Evolutionary conservation across 139 green algal genomes (phyloP).

Genomic region (Pleodorina starrii): DNA sequence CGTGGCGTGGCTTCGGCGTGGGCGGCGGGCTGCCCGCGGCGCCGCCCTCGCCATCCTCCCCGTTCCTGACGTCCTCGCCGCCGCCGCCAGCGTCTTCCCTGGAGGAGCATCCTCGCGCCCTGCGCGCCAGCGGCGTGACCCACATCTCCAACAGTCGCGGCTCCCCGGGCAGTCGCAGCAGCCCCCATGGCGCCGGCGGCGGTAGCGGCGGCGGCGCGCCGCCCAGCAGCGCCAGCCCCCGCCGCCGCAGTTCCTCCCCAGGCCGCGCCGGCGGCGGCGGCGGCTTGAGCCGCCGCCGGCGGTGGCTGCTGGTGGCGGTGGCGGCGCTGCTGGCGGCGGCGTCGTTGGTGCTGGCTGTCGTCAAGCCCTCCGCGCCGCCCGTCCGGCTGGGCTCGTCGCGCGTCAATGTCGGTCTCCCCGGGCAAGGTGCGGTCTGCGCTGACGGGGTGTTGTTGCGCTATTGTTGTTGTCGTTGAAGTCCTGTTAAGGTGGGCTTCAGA

Average conservation of each 20-base stretch:
- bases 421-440: too few species aligned
- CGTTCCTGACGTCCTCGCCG: not conserved
- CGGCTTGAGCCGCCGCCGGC: not conserved
- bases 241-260: not conserved
- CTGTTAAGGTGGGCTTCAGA: too few species aligned
- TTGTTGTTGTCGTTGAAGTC: too few species aligned
- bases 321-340: constrained; percentile 7
- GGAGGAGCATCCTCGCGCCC: not conserved
- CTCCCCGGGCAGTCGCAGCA: not conserved
- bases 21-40: not conserved
- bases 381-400: too few species aligned
- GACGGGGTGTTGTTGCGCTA: too few species aligned
- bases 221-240: not conserved
- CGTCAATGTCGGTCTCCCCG: too few species aligned
- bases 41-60: not conserved
- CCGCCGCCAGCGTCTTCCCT: not conserved
- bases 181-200: not conserved
- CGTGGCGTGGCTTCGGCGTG: constrained; percentile 5
- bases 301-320: constrained; percentile 1
- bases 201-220: not conserved
- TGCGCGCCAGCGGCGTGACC: not conserved
- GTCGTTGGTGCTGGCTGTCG: not conserved
- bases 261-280: not conserved
- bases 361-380: not conserved
- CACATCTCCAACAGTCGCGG: not conserved